These are phyloP conservation scores for Pseudogymnoascus sp. DNA, from an alignment of 2,329 filamentous ascomycete species.

Conservation along the genomic window DNA sequence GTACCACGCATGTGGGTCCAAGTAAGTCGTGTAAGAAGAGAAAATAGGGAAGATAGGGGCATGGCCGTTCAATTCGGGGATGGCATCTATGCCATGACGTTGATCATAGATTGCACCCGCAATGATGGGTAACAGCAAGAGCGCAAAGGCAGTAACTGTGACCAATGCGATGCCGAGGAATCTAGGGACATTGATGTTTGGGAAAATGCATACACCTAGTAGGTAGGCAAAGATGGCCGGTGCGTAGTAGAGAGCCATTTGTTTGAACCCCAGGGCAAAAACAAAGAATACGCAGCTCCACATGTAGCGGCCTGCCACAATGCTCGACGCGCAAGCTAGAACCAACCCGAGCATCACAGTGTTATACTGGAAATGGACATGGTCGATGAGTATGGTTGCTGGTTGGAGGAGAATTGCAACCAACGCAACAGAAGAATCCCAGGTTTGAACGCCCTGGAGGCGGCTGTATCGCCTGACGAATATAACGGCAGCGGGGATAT, in stretches of 20 bases:
- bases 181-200: conserved; percentile 59
- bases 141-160: conserved; percentile 65
- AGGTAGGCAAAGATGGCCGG: conserved; percentile 89
- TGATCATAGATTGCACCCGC: conserved; percentile 64
- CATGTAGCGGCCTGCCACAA: conserved; percentile 75
- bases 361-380: conserved; percentile 97
- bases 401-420: conserved; percentile 91
- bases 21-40: conserved; percentile 48
- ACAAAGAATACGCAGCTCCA: conserved; percentile 96
- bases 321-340: conserved; percentile 78
- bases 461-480: conserved; percentile 78
- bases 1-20: conserved; percentile 61
- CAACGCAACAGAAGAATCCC: conserved; percentile 78
- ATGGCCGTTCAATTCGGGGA: conserved; percentile 50
- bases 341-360: conserved; percentile 95
- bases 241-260: conserved; percentile 98
- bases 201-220: conserved; percentile 77
- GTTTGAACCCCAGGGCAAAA: conserved; percentile 89
- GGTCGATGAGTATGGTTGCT: conserved; percentile 82
- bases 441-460: conserved; percentile 68
- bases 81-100: conserved; percentile 54
- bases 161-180: conserved; percentile 69
- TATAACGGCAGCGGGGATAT: conserved; percentile 76
- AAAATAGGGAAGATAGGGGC: conserved; percentile 59
- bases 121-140: conserved; percentile 71